Evolutionary conservation across 1,284 basidiomycete genomes (phyloP).

Genomic region (Irpex lacteus): DNA sequence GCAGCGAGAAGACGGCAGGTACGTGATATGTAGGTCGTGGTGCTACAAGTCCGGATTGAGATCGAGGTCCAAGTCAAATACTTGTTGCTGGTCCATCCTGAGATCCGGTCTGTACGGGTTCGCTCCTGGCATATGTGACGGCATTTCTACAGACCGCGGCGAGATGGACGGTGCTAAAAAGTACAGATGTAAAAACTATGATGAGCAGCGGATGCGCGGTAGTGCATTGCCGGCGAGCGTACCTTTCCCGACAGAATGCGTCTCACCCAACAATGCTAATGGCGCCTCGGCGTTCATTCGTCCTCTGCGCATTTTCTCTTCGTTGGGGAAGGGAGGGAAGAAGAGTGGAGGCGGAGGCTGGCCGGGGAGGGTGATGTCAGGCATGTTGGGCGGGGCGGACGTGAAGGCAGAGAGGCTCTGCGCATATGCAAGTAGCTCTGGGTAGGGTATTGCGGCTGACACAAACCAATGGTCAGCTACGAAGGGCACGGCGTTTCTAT

Average conservation of each 20-base stretch:
- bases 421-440: slow-evolving; percentile 76
- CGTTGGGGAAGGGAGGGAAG: slow-evolving; percentile 84
- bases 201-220: not conserved
- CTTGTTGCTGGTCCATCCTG: slow-evolving; percentile 52
- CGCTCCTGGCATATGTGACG: slow-evolving; percentile 45
- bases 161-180: slow-evolving; percentile 53
- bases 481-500: not conserved
- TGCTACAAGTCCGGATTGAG: slow-evolving; percentile 69
- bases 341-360: slow-evolving; percentile 73
- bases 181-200: not conserved
- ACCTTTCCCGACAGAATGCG: slow-evolving; percentile 74
- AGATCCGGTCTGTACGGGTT: slow-evolving; percentile 70
- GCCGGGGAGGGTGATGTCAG: slow-evolving; percentile 61
- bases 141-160: slow-evolving; percentile 47
- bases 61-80: slow-evolving; percentile 76
- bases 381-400: slow-evolving; percentile 81
- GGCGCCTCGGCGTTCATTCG: slow-evolving; percentile 75
- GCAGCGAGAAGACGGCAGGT: too few species aligned
- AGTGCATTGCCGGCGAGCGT: slow-evolving; percentile 27
- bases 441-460: slow-evolving; percentile 72
- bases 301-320: slow-evolving; percentile 82
- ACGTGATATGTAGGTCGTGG: not conserved
- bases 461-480: not conserved
- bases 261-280: slow-evolving; percentile 72
- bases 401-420: slow-evolving; percentile 80